Conservation (phyloP, 2,329 filamentous ascomycete species). For the Aspergillus bombycis region DNA sequence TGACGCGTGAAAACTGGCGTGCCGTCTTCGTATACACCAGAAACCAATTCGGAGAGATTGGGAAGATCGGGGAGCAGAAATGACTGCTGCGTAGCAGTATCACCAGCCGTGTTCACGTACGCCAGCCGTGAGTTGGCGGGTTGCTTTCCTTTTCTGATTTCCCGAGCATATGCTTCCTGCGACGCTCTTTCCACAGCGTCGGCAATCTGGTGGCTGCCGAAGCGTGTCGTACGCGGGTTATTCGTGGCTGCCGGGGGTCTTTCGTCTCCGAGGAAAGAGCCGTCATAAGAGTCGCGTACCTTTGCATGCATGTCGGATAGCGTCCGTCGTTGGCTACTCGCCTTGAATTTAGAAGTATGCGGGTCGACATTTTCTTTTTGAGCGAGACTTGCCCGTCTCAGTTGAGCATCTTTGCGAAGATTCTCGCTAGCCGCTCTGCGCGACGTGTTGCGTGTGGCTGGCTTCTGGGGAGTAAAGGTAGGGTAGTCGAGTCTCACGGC, state of each 20-base stretch:
- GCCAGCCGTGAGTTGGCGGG: conserved; percentile 27
- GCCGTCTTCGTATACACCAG: conserved; percentile 60
- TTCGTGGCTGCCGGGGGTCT: conserved; percentile 48
- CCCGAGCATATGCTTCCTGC: conserved; percentile 37
- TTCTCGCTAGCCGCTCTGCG: conserved; percentile 39
- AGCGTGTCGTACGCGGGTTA: conserved; percentile 58
- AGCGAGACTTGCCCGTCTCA: conserved; percentile 43
- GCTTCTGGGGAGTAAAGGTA: conserved; percentile 40
- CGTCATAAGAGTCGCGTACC: conserved; percentile 56
- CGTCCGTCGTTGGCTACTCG: conserved; percentile 48
- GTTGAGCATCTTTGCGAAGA: conserved; percentile 45
- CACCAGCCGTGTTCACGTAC: conserved; percentile 36
- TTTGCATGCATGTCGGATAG: conserved; percentile 61
- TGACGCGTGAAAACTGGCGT: conserved; percentile 60
- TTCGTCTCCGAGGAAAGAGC: conserved; percentile 55
- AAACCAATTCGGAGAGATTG: conserved; percentile 64
- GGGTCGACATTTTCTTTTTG: conserved; percentile 46
- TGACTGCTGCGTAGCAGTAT: conserved; percentile 59
- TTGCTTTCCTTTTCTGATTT: conserved; percentile 32
- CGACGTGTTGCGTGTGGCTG: conserved; percentile 31
- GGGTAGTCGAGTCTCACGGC: conserved; percentile 44
- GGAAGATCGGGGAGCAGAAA: conserved; percentile 64
- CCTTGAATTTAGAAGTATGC: conserved; percentile 40
- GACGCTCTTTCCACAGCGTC: conserved; percentile 45
- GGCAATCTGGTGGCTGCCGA: conserved; percentile 48